Conservation (phyloP, 805 yeast species). For the Wickerhamomyces strasburgensis region DNA sequence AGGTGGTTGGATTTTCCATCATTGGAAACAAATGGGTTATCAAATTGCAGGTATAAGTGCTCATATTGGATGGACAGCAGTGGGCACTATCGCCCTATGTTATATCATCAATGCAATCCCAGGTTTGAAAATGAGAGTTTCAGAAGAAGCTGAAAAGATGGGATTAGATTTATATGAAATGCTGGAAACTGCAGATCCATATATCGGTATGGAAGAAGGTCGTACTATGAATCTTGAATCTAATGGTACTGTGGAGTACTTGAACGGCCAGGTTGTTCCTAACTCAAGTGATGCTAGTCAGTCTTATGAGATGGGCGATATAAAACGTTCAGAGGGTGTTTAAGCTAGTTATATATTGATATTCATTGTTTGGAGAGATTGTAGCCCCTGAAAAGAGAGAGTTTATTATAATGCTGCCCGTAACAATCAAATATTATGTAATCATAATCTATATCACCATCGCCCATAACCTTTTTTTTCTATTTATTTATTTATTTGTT, state of each 20-base stretch:
- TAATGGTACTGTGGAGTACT: slow-evolving; percentile 15
- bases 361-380: neutral
- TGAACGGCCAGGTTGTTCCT: slow-evolving; percentile 8
- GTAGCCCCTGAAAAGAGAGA: too few species aligned
- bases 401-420: too few species aligned
- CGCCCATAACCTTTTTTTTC: too few species aligned
- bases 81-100: slow-evolving; percentile 38
- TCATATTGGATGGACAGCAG: slow-evolving; percentile 40
- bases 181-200: slow-evolving; percentile 42
- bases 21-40: slow-evolving; percentile 86
- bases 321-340: neutral
- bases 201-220: slow-evolving; percentile 5
- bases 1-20: slow-evolving; percentile 93
- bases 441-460: neutral
- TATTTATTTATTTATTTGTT: too few species aligned
- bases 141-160: slow-evolving; percentile 42
- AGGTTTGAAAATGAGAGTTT: slow-evolving; percentile 41
- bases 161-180: slow-evolving; percentile 48
- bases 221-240: neutral
- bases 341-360: neutral
- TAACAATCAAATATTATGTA: too few species aligned
- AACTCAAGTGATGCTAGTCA: neutral
- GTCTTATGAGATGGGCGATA: neutral
- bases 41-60: slow-evolving; percentile 61
- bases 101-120: slow-evolving; percentile 47